These are phyloP conservation scores for Gaeumannomyces sp. DNA, from an alignment of 2,329 filamentous ascomycete genomes.

Conservation along the genomic window DNA sequence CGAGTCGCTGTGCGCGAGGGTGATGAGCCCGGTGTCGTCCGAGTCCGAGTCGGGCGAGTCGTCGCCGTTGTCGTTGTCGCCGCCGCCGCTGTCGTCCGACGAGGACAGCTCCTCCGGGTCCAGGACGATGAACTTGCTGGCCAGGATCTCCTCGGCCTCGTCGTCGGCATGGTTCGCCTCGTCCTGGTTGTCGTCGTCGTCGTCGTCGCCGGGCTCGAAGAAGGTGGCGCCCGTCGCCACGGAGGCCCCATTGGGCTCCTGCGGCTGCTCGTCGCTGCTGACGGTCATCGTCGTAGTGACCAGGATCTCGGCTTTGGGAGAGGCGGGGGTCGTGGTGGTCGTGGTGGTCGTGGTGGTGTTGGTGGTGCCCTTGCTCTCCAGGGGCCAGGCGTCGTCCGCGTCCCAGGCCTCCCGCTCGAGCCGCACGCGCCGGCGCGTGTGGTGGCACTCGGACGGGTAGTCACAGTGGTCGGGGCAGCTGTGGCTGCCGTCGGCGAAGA, in stretches of 20 bases:
- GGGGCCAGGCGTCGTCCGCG: background rate
- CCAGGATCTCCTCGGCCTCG: background rate
- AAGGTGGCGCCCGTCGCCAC: background rate
- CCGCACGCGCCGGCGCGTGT: conserved; percentile 9
- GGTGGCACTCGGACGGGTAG: conserved; percentile 22
- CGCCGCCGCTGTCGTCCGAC: background rate
- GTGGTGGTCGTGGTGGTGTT: no score
- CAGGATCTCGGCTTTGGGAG: background rate
- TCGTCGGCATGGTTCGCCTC: conserved; percentile 1
- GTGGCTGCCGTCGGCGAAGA: conserved; percentile 17
- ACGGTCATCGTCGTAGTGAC: background rate
- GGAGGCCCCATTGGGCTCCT: background rate
- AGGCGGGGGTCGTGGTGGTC: no score
- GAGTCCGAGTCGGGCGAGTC: background rate
- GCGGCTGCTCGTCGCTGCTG: no score
- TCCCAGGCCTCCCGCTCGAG: background rate
- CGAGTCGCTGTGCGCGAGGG: background rate
- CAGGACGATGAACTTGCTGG: background rate
- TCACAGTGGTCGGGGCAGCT: conserved; percentile 24
- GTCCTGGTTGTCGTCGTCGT: background rate
- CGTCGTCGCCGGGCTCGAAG: background rate
- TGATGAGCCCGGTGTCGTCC: background rate
- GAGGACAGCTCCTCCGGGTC: background rate
- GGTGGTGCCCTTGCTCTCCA: background rate
- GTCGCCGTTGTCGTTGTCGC: background rate